Evolutionary conservation across 2,329 filamentous ascomycete species (phyloP), one percentile per base, ranked within the genome.

Genomic region (Cladosporium sp.): DNA sequence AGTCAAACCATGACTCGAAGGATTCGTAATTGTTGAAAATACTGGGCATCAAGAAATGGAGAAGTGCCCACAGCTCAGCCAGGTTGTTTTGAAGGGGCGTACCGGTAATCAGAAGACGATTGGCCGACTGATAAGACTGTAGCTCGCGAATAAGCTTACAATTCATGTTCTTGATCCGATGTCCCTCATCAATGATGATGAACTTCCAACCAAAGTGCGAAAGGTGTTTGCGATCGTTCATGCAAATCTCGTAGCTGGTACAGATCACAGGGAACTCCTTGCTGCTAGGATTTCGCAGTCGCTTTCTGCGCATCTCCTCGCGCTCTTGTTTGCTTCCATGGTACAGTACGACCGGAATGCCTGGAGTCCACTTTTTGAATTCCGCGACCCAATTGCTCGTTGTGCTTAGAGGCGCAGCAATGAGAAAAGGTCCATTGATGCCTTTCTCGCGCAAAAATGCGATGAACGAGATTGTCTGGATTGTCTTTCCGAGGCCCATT

Each of bases 1-100:
- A 99, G 71, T 99, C 93, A 61, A 99, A 99, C 92, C 93, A 97
- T 1, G 86, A 86, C 68, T 97, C 90, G 58, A 99, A 99, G 0
- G 90, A 91, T 47, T 95, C 90, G 72, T 95, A 87, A 66, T 96
- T 90, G 45, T 92, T 91, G 66, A 99, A 99, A 32, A 97, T 92
- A 37, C 89, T 89, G 0, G 93, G 94, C 48, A 97, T 82, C 0
- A 99, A 78, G 66, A 99, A 99, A 68, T 99, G 92, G 0, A 99
- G 80, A 0, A 99, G 74, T 0, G 93, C 96, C 94, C 94, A 99
- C 0, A 99, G 75, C 67, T 99, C 94, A 12, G 91, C 88, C 0
- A 99, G 80, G 61, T 97, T 97, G 71, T 99, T 99, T 64, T 99
- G 94, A 0, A 99, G 75, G 0, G 94, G 94, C 0, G 94, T 99